Conservation (phyloP, 805 yeast species). For the Teunomyces pallodes region DNA sequence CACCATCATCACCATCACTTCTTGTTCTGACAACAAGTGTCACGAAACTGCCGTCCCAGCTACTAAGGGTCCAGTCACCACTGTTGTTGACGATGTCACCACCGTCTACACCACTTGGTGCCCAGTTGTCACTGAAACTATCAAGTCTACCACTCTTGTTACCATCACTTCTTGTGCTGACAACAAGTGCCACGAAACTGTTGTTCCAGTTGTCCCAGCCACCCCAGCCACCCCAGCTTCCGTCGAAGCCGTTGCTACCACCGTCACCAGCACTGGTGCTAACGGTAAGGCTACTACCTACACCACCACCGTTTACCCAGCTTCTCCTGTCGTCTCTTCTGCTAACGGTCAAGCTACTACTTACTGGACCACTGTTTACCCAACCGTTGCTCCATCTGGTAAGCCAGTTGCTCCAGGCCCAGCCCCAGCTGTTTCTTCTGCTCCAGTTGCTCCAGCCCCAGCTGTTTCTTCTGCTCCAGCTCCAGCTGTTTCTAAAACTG, state of each 20-base stretch:
- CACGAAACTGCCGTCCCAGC: conserved; percentile 16
- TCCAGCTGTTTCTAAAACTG: not conserved
- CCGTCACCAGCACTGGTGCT: conserved; percentile 14
- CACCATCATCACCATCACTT: conserved; percentile 35
- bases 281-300: conserved; percentile 21
- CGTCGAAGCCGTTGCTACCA: conserved; percentile 34
- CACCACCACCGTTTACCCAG: conserved; percentile 8
- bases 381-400: conserved; percentile 6
- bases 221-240: conserved; percentile 31
- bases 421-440: not conserved
- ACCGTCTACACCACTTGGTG: conserved; percentile 44
- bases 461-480: conserved; percentile 5
- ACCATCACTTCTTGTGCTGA: conserved; percentile 40
- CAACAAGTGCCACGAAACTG: conserved; percentile 20
- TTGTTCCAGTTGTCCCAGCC: conserved; percentile 13
- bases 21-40: conserved; percentile 35
- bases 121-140: conserved; percentile 16
- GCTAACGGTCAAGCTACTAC: conserved; percentile 9
- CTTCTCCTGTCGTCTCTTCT: conserved; percentile 9
- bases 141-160: conserved; percentile 22
- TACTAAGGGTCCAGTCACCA: conserved; percentile 21
- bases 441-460: conserved; percentile 8
- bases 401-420: conserved; percentile 2
- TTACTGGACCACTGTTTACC: conserved; percentile 8
- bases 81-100: conserved; percentile 30